Evolutionary conservation across 352 stramenopile species (phyloP).

Genomic region (Pythium pyrilobum): DNA sequence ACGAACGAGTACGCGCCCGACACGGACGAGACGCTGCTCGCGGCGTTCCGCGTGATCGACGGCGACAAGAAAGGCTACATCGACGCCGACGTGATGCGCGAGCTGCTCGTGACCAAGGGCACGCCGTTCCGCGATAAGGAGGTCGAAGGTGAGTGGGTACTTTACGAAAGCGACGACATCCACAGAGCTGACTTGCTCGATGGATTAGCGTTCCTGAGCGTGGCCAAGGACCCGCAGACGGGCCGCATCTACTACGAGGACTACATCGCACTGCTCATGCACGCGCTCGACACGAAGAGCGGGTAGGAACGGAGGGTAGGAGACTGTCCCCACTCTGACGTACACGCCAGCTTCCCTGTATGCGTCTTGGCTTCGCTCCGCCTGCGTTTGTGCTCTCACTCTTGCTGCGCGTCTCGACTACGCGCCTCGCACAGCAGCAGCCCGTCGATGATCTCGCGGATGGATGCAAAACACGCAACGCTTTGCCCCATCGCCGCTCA

Average conservation of each 20-base stretch:
- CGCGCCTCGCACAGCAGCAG: no score
- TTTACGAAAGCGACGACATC: no score
- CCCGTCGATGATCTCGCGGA: no score
- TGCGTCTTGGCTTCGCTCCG: no score
- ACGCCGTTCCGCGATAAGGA: slow-evolving; percentile 90
- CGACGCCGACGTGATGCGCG: slow-evolving; percentile 83
- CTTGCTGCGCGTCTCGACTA: no score
- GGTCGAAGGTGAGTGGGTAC: slow-evolving; percentile 57
- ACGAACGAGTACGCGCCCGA: slow-evolving; percentile 88
- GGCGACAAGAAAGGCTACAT: slow-evolving; percentile 85
- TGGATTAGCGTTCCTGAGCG: slow-evolving; percentile 68
- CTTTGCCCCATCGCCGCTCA: no score
- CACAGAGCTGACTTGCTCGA: no score
- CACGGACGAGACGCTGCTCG: slow-evolving; percentile 82
- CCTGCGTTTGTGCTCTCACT: no score
- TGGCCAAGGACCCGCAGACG: slow-evolving; percentile 79
- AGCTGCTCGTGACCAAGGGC: slow-evolving; percentile 86
- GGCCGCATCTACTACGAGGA: slow-evolving; percentile 91
- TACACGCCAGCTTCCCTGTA: no score
- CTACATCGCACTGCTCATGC: slow-evolving; percentile 80
- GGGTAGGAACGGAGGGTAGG: background rate
- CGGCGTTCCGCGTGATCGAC: slow-evolving; percentile 72
- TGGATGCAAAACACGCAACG: no score
- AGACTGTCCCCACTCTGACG: no score
- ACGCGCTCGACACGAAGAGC: slow-evolving; percentile 41